A percentile compares a stretch with the other conserved stretches of the same genome.
Conservation (phyloP, 106 monocot genomes). For the Dendrobium chrysotoxum region DNA sequence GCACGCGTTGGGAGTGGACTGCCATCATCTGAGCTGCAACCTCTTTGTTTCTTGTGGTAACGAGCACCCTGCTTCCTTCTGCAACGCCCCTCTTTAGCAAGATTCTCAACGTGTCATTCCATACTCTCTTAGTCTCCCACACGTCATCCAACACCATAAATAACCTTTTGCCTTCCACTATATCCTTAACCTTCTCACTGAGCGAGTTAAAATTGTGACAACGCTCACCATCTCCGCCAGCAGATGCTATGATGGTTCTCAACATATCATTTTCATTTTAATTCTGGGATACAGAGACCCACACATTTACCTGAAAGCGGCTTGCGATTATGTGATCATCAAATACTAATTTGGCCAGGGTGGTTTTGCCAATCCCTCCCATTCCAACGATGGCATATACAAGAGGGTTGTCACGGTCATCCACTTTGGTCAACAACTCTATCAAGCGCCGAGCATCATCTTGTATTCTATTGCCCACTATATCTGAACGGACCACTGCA, state of each 20-base stretch:
- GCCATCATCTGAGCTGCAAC: conserved; percentile 1
- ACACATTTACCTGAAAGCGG: not conserved
- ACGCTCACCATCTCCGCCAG: not conserved
- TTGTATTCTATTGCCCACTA: not conserved
- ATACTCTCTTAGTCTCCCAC: not conserved
- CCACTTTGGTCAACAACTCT: not conserved
- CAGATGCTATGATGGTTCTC: not conserved
- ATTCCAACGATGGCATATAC: conserved; percentile 5
- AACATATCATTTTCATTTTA: not conserved
- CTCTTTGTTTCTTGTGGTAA: not conserved
- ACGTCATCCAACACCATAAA: conserved; percentile 8
- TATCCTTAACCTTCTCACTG: not conserved
- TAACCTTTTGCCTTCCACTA: not conserved
- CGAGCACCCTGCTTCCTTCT: not conserved
- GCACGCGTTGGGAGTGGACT: not conserved
- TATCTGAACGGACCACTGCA: not conserved
- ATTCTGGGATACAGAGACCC: conserved; percentile 3
- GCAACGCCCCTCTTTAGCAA: conserved; percentile 2
- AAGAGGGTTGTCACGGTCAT: not conserved
- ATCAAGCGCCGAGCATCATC: not conserved
- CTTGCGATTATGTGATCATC: not conserved
- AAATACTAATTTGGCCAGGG: conserved; percentile 4
- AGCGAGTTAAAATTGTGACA: not conserved
- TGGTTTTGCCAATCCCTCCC: conserved; percentile 13
- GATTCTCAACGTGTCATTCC: not conserved